A percentile compares a stretch with the other conserved stretches of the same genome.
These are phyloP conservation scores for Tetrapisispora taiwanensis DNA, from an alignment of 805 yeast genomes.

Conservation along the genomic window DNA sequence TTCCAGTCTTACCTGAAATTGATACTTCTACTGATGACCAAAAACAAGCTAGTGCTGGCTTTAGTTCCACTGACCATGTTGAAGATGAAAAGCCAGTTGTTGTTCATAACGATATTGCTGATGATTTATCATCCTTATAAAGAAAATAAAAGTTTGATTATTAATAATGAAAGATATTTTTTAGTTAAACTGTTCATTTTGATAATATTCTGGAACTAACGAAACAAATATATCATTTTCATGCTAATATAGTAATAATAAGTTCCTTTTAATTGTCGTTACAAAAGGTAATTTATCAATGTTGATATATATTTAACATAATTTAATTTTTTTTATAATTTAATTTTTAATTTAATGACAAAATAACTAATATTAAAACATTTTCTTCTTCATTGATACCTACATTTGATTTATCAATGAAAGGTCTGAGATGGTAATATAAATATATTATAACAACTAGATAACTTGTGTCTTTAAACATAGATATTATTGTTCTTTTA, in stretches of 20 bases:
- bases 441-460: too few species aligned
- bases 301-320: neutral
- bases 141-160: neutral
- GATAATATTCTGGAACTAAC: neutral
- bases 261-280: neutral
- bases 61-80: neutral
- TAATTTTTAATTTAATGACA: neutral
- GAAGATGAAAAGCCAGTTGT: constrained; percentile 2
- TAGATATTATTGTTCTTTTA: too few species aligned
- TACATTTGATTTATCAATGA: too few species aligned
- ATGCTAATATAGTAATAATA: neutral
- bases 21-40: neutral
- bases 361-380: neutral
- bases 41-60: neutral
- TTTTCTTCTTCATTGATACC: too few species aligned
- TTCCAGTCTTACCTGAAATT: neutral
- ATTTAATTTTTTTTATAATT: neutral
- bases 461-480: too few species aligned
- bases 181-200: neutral
- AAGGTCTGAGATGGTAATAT: too few species aligned
- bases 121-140: neutral
- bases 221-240: neutral
- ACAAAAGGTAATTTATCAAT: neutral
- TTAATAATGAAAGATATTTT: neutral
- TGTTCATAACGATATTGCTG: constrained; percentile 1